Base-by-base conservation (phyloP, 2,329 filamentous ascomycete genomes). In the Scedosporium aurantiacum region DNA sequence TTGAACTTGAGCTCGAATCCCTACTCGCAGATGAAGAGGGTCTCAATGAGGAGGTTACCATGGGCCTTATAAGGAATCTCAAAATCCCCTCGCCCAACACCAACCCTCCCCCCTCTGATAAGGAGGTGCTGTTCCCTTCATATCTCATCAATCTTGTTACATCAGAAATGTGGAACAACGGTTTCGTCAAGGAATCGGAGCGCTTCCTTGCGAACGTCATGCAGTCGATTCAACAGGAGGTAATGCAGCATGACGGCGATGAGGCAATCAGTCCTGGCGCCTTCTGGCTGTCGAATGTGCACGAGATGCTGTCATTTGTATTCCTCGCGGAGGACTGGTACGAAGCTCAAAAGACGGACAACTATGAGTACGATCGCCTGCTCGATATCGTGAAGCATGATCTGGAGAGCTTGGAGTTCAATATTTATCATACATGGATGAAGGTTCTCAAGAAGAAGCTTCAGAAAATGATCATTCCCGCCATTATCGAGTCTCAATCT, bases 371-470 rank as follows among this genome's bases (percentile, higher is more conserved):
- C 70, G 94, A 99, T 75, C 89, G 94, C 65, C 82, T 99, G 60
- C 79, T 99, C 69, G 94, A 99, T 75, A 97, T 99, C 73, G 94
- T 99, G 72, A 99, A 99, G 82, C 94, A 99, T 73, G 94, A 99
- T 73, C 80, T 99, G 59, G 94, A 99, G 78, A 96, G 90, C 75
- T 81, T 99, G 65, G 94, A 99, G 77, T 99, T 99, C 81, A 99
- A 99, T 79, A 99, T 99, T 69, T 99, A 99, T 76, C 94, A 99
- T 77, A 99, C 94, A 27, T 99, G 94, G 94, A 99, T 99, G 94
- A 99, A 99, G 82, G 90, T 97, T 62, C 79, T 99, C 70, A 99
- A 99, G 84, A 97, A 97, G 85, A 96, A 96, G 79, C 82, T 99
- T 65, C 91, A 95, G 70, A 97, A 97, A 83, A 99, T 99, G 94